These are phyloP conservation scores for Fusarium gaditjirri DNA, from an alignment of 2,329 filamentous ascomycete species.

Conservation along the genomic window DNA sequence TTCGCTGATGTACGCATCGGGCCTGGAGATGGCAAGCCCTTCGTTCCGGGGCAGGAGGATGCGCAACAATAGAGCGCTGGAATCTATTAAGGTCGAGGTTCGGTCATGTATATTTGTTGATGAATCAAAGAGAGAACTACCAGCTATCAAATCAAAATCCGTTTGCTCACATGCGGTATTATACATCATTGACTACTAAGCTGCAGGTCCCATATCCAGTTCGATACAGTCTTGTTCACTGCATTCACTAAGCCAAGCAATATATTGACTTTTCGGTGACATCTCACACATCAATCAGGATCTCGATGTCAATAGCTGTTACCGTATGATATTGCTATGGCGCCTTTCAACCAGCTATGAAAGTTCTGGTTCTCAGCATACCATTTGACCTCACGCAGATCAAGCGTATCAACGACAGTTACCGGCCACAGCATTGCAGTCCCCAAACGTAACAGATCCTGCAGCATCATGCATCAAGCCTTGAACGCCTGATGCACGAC, in stretches of 20 bases:
- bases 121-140: constrained; percentile 44
- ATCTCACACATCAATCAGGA: background rate
- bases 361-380: background rate
- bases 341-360: background rate
- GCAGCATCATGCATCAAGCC: constrained; percentile 12
- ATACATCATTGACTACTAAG: background rate
- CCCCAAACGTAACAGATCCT: background rate
- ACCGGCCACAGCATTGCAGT: background rate
- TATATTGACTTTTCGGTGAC: background rate
- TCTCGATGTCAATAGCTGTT: background rate
- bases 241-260: background rate
- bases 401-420: background rate
- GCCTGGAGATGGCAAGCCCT: constrained; percentile 57
- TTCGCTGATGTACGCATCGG: constrained; percentile 65
- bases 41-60: constrained; percentile 49
- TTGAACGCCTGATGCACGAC: constrained; percentile 14
- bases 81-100: constrained; percentile 33
- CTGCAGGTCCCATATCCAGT: background rate
- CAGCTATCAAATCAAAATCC: constrained; percentile 28
- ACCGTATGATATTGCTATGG: background rate
- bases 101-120: constrained; percentile 48
- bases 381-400: background rate
- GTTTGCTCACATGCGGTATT: background rate
- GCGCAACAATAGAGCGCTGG: constrained; percentile 49
- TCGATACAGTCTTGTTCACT: background rate